Percentiles rank a stretch among this genome's conserved stretches.
Conservation (phyloP, 2,329 filamentous ascomycete species). For the Aspergillus bombycis region DNA sequence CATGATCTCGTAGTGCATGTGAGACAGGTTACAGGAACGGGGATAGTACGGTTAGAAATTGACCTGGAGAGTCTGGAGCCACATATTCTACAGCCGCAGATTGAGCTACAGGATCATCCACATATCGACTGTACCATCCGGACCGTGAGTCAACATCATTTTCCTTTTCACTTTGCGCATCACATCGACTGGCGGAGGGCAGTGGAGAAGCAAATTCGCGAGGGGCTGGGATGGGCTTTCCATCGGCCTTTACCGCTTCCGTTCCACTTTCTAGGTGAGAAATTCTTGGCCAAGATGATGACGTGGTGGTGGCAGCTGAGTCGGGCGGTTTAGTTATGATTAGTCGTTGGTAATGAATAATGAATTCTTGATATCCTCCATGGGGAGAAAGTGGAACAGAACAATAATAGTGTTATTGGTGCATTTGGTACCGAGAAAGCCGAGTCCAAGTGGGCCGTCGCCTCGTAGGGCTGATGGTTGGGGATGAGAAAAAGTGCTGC, state of each 20-base stretch:
- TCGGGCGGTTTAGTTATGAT: not conserved
- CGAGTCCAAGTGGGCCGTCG: not conserved
- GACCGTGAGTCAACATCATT: slow-evolving; percentile 23
- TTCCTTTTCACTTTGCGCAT: slow-evolving; percentile 24
- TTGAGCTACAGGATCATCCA: slow-evolving; percentile 21
- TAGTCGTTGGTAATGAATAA: slow-evolving; percentile 6
- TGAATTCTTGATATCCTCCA: slow-evolving; percentile 2
- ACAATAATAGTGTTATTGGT: not conserved
- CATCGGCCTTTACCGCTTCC: slow-evolving; percentile 19
- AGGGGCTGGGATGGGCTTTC: slow-evolving; percentile 20
- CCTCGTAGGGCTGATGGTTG: slow-evolving; percentile 11
- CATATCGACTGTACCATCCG: slow-evolving; percentile 21
- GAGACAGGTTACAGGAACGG: slow-evolving; percentile 14
- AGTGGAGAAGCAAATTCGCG: slow-evolving; percentile 21
- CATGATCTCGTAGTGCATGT: slow-evolving; percentile 20
- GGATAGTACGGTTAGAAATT: slow-evolving; percentile 17
- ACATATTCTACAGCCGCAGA: slow-evolving; percentile 18
- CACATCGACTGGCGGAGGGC: slow-evolving; percentile 21
- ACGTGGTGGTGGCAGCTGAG: slow-evolving; percentile 18
- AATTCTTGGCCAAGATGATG: slow-evolving; percentile 17
- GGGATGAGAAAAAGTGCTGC: slow-evolving; percentile 5
- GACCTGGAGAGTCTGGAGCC: slow-evolving; percentile 19
- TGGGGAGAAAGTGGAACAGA: not conserved
- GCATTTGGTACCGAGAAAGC: not conserved
- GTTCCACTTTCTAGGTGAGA: slow-evolving; percentile 12